Base-by-base conservation (phyloP, 2,329 filamentous ascomycete genomes). In the Sporothrix brasiliensis region DNA sequence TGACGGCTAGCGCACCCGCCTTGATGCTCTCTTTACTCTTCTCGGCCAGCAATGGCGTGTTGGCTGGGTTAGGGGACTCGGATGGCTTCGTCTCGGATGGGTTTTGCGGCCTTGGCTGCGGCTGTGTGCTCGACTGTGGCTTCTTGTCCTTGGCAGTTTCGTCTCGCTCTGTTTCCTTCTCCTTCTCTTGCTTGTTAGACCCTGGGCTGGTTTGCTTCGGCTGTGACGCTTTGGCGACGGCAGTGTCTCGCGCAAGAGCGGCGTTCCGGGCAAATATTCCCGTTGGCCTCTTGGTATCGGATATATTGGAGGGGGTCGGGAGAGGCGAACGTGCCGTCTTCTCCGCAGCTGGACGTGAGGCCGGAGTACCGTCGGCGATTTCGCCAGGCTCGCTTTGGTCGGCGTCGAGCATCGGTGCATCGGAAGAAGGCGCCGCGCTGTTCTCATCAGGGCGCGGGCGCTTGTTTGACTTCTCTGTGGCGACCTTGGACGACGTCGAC, bases 391-490 rank as follows among this genome's bases (percentile, higher is more conserved):
- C 84, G 1, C 81, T 82, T 79, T 67, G 79, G 78, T 60, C 80
- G 78, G 34, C 79, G 74, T 60, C 81, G 77, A 9, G 79, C 79
- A 53, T 82, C 1, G 75, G 72, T 2, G 74, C 75, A 4, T 76
- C 74, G 3, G 76, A 71, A 19, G 80, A 77, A 1, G 78, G 76
- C 3, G 84, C 83, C 1, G 82, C 80, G 72, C 86, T 85, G 7
- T 82, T 82, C 76, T 85, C 85, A 72, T 85, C 86, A 76, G 85
- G 87, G 52, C 81, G 82, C 49, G 85, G 85, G 41, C 85, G 81
- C 69, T 81, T 80, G 21, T 82, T 79, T 24, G 81, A 79, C 83
- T 71, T 77, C 77, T 72, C 75, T 80, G 49, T 73, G 76, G 72
- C 73, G 80, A 77, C 77, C 39, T 78, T 74, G 0, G 82, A 82